Conservation (phyloP, 2,329 filamentous ascomycete species). For the Orbilia javanica region DNA sequence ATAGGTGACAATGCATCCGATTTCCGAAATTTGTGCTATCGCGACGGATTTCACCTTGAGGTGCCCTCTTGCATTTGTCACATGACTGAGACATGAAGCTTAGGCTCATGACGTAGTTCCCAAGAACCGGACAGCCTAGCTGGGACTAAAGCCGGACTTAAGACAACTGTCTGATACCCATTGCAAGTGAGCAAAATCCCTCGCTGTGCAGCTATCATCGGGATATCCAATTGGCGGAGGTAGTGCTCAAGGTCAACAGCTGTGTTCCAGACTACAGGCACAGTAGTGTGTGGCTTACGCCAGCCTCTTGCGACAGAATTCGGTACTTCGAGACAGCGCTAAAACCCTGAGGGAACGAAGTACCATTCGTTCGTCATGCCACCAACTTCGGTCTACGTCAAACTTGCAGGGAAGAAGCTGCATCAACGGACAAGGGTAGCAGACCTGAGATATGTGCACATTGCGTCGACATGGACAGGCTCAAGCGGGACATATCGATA, state of each 20-base stretch:
- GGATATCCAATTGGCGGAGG: slow-evolving; percentile 38
- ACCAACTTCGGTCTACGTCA: slow-evolving; percentile 44
- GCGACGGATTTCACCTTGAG: neutral
- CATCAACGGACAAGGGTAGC: slow-evolving; percentile 40
- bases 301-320: neutral
- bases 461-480: slow-evolving; percentile 33
- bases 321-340: slow-evolving; percentile 2
- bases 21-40: neutral
- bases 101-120: slow-evolving; percentile 1
- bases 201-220: slow-evolving; percentile 12
- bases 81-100: neutral
- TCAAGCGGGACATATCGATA: slow-evolving; percentile 47
- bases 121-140: neutral
- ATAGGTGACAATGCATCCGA: neutral
- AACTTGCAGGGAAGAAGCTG: slow-evolving; percentile 56
- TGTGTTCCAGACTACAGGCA: slow-evolving; percentile 39
- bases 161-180: neutral
- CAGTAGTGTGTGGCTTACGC: slow-evolving; percentile 41
- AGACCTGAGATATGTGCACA: slow-evolving; percentile 41
- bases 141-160: slow-evolving; percentile 5
- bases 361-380: slow-evolving; percentile 32
- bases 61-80: neutral
- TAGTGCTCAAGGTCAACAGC: slow-evolving; percentile 1
- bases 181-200: slow-evolving; percentile 11
- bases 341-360: slow-evolving; percentile 8